Base-by-base conservation (phyloP, 129 eudicot genomes). In the Escallonia herrerae region DNA sequence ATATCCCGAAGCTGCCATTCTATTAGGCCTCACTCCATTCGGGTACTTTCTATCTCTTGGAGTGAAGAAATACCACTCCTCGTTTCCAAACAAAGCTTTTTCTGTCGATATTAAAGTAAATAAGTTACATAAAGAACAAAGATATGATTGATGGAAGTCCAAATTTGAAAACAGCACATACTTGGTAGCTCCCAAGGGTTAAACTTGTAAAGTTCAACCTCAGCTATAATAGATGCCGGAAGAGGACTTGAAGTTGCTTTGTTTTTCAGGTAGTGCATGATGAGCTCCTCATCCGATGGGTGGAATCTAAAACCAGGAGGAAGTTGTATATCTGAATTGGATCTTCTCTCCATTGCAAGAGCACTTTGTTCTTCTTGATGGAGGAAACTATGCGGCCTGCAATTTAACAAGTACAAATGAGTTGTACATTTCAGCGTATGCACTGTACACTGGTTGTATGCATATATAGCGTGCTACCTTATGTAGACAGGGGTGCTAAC, bases 41-140 rank as follows among this genome's bases (percentile, higher is more conserved):
- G 83, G 86, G 77, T 82, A 82, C 70, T 77, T 74, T 54, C 83
- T 82, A 41, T 82, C 86, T 67, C 86, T 57, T 56, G 86, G 83
- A 52, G 72, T 77, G 47, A 82, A 82, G 69, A 82, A 77, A 68
- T 65, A 82, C 86, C 86, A 82, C 67, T 82, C 86, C 22, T 82
- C 83, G 33, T 77, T 80, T 62, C 86, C 86, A 71, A 77, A 77
- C 72, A 77, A 66, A 44, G 86, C 82, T 50, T 74, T 82, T 59
- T 58, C 86, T 82, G 45, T 53, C 11, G 7, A 41, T 56, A 62
- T 43, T 56, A 63, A 41, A 62, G 54, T 47, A 69, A 56, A 8
- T 12, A 43, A 4, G 52, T 9, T 14, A 54, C 56, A 46, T 11
- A 70, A 13, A 40, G 15, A 7, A 53, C 11, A n/a, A 5, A 13